Evolutionary conservation across 495 filamentous ascomycete genomes (phyloP).

Genomic region (Chaetomium fimeti): DNA sequence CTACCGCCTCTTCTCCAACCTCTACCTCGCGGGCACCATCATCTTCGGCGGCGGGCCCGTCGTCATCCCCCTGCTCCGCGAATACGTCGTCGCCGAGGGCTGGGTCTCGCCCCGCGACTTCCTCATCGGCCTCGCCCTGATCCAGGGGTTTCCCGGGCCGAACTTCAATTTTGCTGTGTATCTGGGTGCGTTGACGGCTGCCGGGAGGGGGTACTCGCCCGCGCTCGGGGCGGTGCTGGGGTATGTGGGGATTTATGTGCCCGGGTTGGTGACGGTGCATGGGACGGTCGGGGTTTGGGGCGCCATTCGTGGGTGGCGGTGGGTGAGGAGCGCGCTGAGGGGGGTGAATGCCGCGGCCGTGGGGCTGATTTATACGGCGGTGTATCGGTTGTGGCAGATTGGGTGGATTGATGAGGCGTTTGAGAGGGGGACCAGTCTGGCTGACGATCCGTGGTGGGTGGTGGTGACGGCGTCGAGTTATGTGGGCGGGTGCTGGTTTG

Average conservation of each 20-base stretch:
- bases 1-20: conserved; percentile 69
- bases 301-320: conserved; percentile 52
- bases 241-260: conserved; percentile 68
- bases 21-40: conserved; percentile 82
- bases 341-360: conserved; percentile 76
- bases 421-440: conserved; percentile 57
- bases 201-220: conserved; percentile 31
- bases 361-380: conserved; percentile 82
- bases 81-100: conserved; percentile 72
- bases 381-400: conserved; percentile 78
- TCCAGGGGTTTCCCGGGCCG: conserved; percentile 79
- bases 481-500: conserved; percentile 57
- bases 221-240: conserved; percentile 56
- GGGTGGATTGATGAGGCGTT: conserved; percentile 61
- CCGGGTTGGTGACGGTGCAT: conserved; percentile 63
- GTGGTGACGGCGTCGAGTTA: conserved; percentile 57
- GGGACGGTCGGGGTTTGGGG: conserved; percentile 71
- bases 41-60: conserved; percentile 87
- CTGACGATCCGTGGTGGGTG: conserved; percentile 55
- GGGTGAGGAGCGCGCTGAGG: conserved; percentile 57
- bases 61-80: conserved; percentile 74
- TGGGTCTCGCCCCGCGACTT: conserved; percentile 82
- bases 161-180: conserved; percentile 89
- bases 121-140: conserved; percentile 75
- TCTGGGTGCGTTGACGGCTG: conserved; percentile 61